Evolutionary conservation across 2,329 filamentous ascomycete genomes (phyloP).

Genomic region (Helotiales sp.): DNA sequence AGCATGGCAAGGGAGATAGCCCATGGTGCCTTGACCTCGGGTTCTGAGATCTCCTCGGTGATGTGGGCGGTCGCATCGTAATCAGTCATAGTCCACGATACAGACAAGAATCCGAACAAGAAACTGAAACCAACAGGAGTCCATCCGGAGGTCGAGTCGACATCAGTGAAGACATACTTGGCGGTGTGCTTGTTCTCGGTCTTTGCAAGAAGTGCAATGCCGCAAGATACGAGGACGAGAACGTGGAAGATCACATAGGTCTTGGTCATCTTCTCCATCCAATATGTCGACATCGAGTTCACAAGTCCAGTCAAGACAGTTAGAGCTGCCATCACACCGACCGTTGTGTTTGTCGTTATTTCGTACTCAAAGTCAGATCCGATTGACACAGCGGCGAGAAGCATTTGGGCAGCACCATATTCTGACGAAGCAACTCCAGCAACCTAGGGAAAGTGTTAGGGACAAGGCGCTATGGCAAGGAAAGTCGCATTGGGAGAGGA

Average conservation of each 20-base stretch:
- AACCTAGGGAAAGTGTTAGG: background rate
- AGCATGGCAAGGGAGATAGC: constrained; percentile 56
- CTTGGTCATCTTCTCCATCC: constrained; percentile 59
- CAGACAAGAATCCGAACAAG: constrained; percentile 60
- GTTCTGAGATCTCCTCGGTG: constrained; percentile 52
- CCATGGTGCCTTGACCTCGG: constrained; percentile 53
- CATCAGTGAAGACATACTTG: constrained; percentile 54
- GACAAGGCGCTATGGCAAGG: too few relatives aligned
- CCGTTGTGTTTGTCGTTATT: constrained; percentile 47
- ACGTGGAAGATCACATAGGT: constrained; percentile 59
- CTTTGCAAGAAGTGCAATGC: constrained; percentile 50
- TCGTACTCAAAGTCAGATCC: constrained; percentile 46
- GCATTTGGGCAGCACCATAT: constrained; percentile 56
- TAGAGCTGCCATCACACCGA: constrained; percentile 56
- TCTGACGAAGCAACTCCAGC: constrained; percentile 55
- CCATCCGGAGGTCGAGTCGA: constrained; percentile 54
- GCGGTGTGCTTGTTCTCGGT: constrained; percentile 51
- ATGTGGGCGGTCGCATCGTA: constrained; percentile 50
- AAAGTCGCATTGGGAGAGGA: background rate
- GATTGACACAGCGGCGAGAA: constrained; percentile 56
- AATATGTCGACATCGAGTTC: constrained; percentile 56
- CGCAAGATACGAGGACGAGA: constrained; percentile 49
- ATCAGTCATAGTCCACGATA: constrained; percentile 61
- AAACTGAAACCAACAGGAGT: constrained; percentile 54
- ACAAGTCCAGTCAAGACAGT: constrained; percentile 51